Conservation (phyloP, 2,329 filamentous ascomycete genomes). For the Ustilaginoidea virens region DNA sequence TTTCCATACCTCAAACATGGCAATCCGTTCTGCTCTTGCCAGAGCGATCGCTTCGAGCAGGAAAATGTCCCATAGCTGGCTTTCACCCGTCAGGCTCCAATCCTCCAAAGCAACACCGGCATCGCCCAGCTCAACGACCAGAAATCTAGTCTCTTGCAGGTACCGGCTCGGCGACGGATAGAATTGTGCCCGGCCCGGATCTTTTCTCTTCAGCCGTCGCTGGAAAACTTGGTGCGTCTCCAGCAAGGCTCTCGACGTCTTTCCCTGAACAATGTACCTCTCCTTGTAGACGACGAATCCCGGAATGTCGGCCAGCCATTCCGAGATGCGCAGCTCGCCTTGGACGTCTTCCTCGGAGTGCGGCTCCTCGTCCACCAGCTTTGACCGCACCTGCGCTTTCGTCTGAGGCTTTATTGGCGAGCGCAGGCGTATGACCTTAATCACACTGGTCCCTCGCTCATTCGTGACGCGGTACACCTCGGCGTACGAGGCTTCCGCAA, state of each 20-base stretch:
- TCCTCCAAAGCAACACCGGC: constrained; percentile 46
- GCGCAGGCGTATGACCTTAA: constrained; percentile 46
- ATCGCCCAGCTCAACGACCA: constrained; percentile 48
- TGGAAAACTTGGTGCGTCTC: constrained; percentile 46
- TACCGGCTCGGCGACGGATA: constrained; percentile 48
- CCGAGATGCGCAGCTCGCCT: constrained; percentile 47
- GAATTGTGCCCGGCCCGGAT: constrained; percentile 41
- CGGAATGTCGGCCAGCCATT: constrained; percentile 47
- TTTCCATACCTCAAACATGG: constrained; percentile 40
- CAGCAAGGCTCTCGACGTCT: constrained; percentile 34
- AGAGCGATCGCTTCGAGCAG: constrained; percentile 44
- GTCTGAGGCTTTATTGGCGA: constrained; percentile 44
- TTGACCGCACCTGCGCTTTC: constrained; percentile 35
- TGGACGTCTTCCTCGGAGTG: constrained; percentile 37
- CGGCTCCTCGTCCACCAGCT: constrained; percentile 43
- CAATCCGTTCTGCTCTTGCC: constrained; percentile 40
- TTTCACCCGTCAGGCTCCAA: constrained; percentile 29
- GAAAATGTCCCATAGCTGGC: constrained; percentile 49
- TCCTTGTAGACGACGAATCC: constrained; percentile 54
- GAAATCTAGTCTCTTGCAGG: constrained; percentile 38
- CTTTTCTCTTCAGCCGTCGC: constrained; percentile 34
- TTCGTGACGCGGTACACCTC: constrained; percentile 51
- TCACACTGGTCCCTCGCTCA: constrained; percentile 43
- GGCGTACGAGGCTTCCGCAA: constrained; percentile 51
- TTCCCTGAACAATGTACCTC: constrained; percentile 42